A percentile compares a stretch with the other conserved stretches of the same genome.
These are phyloP conservation scores for Polytrichum commune DNA, from an alignment of 225 moss, liverwort and hornwort genomes.

Conservation along the genomic window DNA sequence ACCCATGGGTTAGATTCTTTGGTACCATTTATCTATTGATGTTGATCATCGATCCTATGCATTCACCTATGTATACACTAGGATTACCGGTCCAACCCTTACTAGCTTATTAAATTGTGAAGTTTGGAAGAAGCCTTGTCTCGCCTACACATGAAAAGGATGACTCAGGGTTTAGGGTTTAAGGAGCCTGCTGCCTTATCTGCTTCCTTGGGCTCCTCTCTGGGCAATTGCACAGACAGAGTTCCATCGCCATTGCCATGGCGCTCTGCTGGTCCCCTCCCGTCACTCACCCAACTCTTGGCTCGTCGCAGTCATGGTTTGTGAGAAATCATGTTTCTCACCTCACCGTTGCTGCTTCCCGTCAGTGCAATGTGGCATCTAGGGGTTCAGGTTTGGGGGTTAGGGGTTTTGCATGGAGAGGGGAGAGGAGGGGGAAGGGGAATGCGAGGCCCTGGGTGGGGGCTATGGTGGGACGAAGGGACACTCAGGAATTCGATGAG, in stretches of 20 bases:
- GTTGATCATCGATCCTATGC: too few relatives aligned
- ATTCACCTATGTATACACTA: too few relatives aligned
- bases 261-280: constrained; percentile 23
- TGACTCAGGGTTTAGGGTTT: constrained; percentile 26
- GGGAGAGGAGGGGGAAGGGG: neutral
- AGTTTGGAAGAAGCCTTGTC: too few relatives aligned
- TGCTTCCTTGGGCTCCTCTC: neutral
- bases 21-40: too few relatives aligned
- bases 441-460: neutral
- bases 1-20: too few relatives aligned
- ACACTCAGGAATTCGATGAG: constrained; percentile 72
- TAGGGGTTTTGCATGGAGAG: constrained; percentile 2
- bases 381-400: neutral
- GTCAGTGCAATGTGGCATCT: neutral
- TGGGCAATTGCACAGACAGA: neutral
- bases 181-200: constrained; percentile 27
- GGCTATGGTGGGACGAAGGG: constrained; percentile 45
- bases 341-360: neutral
- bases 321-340: constrained; percentile 7
- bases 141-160: too few relatives aligned
- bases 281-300: constrained; percentile 3
- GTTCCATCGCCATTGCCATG: constrained; percentile 31
- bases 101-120: too few relatives aligned
- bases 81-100: too few relatives aligned
- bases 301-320: constrained; percentile 24